A percentile compares a stretch with the other conserved stretches of the same genome.
phyloP scores from a whole-genome alignment of 331 rosid genomes.

The Erythrophleum ivorense region DNA sequence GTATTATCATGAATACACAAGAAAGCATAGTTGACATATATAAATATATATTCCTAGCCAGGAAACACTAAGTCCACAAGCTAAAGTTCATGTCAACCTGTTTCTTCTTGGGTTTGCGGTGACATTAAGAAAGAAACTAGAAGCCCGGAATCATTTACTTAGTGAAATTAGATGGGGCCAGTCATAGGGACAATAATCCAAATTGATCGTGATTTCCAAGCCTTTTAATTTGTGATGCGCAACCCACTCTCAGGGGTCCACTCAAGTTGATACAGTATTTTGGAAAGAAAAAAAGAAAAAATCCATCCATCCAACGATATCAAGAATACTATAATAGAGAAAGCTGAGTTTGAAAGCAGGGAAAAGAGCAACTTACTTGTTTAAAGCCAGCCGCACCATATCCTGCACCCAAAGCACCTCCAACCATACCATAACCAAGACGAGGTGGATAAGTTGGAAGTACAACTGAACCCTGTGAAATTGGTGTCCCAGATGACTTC shows the following conservation, averaged over 20 bases:
- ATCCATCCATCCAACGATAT: background rate
- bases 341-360: background rate
- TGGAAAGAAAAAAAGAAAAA: background rate
- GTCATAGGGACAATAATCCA: conserved; percentile 1
- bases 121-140: background rate
- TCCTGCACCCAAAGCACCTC: conserved; percentile 63
- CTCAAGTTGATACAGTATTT: conserved; percentile 16
- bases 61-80: conserved; percentile 20
- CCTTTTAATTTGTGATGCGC: background rate
- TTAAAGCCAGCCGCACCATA: conserved; percentile 63
- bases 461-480: conserved; percentile 43
- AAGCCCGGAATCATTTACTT: conserved; percentile 3
- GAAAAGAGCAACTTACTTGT: conserved; percentile 56
- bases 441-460: conserved; percentile 64
- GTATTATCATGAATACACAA: background rate
- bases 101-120: background rate
- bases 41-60: background rate
- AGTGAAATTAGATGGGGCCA: conserved; percentile 4
- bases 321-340: background rate
- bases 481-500: conserved; percentile 53
- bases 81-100: background rate
- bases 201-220: background rate
- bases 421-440: conserved; percentile 63
- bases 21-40: background rate
- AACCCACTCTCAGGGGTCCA: background rate